Conservation (phyloP, 768 basidiomycete genomes). For the Lyophyllum shimeji region DNA sequence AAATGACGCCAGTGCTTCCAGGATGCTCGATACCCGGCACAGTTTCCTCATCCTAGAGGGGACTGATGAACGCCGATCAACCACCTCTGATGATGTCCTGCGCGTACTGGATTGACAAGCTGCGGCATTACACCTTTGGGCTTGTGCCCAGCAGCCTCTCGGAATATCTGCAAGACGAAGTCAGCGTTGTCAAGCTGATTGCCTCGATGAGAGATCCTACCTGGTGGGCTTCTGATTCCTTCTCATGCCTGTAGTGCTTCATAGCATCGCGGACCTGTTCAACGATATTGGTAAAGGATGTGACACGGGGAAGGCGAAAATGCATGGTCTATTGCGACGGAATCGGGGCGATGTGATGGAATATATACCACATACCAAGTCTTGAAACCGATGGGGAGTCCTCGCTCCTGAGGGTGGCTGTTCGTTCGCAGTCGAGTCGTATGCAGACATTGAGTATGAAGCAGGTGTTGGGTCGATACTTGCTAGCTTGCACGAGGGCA, state of each 20-base stretch:
- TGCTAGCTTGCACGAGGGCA: constrained; percentile 1
- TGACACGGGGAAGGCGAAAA: constrained; percentile 44
- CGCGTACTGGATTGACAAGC: constrained; percentile 65
- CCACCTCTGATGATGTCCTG: not conserved
- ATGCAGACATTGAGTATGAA: constrained; percentile 13
- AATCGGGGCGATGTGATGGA: not conserved
- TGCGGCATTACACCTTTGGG: constrained; percentile 65
- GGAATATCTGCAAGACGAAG: constrained; percentile 60
- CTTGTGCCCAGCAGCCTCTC: constrained; percentile 68
- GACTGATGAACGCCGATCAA: constrained; percentile 2
- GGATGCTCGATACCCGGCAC: constrained; percentile 87
- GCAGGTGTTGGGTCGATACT: not conserved
- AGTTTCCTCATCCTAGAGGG: constrained; percentile 78
- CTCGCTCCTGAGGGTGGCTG: constrained; percentile 16
- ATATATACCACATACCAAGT: constrained; percentile 18
- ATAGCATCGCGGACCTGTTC: constrained; percentile 70
- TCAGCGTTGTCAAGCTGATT: constrained; percentile 6
- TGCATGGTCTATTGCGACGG: constrained; percentile 32
- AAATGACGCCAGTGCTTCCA: constrained; percentile 64
- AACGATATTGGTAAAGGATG: constrained; percentile 44
- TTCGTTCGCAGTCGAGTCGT: constrained; percentile 5
- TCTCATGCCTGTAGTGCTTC: constrained; percentile 69
- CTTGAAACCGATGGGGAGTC: constrained; percentile 19
- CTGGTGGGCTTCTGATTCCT: constrained; percentile 87
- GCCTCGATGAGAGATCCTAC: constrained; percentile 32